Evolutionary conservation across 176 grass and related monocot species (phyloP).

Genomic region (Puccinellia tenuiflora): DNA sequence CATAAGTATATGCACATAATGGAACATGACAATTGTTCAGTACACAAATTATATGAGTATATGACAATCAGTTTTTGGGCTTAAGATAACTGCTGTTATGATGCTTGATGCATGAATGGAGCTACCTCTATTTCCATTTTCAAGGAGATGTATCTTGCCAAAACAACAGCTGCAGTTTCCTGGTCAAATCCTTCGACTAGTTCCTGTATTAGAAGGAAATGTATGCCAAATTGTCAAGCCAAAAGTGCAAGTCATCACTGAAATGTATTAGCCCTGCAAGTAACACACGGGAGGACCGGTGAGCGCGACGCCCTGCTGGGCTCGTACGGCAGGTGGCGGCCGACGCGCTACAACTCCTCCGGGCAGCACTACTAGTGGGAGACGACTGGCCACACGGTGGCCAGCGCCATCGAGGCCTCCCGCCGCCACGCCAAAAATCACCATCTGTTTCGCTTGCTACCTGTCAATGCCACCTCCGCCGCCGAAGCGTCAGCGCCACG

Average conservation of each 20-base stretch:
- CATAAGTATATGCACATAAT: background rate
- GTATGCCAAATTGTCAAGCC: background rate
- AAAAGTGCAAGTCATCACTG: conserved; percentile 10
- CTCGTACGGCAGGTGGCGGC: no score
- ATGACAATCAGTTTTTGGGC: background rate
- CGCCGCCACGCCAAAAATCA: no score
- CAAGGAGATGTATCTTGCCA: conserved; percentile 96
- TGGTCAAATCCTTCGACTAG: conserved; percentile 97
- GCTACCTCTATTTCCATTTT: conserved; percentile 99
- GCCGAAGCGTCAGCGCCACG: no score
- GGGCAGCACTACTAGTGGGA: no score
- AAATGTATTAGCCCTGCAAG: background rate
- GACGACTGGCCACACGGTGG: no score
- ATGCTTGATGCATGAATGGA: background rate
- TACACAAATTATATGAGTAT: background rate
- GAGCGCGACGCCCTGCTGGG: no score
- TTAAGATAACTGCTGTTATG: background rate
- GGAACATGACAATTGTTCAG: background rate
- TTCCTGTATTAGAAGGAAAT: conserved; percentile 47
- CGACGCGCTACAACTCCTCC: no score
- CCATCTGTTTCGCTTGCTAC: no score
- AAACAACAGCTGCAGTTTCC: conserved; percentile 90
- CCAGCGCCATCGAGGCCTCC: no score
- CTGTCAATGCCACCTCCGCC: no score
- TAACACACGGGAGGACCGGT: background rate